phyloP scores from a whole-genome alignment of 139 green algal species.

The Tetraselmis striata region DNA sequence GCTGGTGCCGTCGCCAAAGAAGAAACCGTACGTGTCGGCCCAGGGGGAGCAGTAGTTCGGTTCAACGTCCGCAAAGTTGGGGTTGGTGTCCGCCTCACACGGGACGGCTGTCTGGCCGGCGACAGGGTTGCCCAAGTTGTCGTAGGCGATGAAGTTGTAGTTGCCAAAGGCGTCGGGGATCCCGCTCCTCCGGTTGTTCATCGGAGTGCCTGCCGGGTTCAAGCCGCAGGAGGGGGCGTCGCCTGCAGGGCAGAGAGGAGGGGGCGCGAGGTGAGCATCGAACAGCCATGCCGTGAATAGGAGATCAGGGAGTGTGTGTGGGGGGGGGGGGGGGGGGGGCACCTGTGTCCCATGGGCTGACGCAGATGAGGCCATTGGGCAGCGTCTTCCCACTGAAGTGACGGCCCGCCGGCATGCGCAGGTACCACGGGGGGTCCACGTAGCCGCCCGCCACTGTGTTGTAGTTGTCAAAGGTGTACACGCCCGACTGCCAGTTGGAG shows the following conservation, averaged over 20 bases:
- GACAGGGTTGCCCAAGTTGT: slow-evolving; percentile 9
- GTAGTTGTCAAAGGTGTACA: neutral
- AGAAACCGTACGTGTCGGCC: slow-evolving; percentile 11
- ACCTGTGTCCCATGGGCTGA: slow-evolving; percentile 7
- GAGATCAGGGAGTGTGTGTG: too few relatives aligned
- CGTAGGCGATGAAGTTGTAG: slow-evolving; percentile 6
- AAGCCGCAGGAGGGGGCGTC: slow-evolving; percentile 3
- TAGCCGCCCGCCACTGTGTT: neutral
- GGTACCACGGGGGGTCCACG: neutral
- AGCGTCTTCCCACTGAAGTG: neutral
- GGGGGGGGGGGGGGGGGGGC: too few relatives aligned
- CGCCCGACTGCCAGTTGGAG: neutral
- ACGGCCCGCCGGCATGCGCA: neutral
- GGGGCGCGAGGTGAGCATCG: too few relatives aligned
- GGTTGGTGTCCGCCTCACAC: slow-evolving; percentile 2
- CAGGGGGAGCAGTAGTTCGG: slow-evolving; percentile 15
- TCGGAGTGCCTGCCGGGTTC: neutral
- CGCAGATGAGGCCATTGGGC: neutral
- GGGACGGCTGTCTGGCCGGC: neutral
- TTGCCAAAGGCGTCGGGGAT: neutral
- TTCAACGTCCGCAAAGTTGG: neutral
- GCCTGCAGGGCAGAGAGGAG: too few relatives aligned
- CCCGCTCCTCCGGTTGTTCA: slow-evolving; percentile 4
- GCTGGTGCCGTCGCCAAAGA: slow-evolving; percentile 6
- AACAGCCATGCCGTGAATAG: too few relatives aligned